A percentile compares a stretch with the other conserved stretches of the same genome.
Evolutionary conservation across 805 yeast genomes (phyloP).

Genomic region (Spathaspora hagerdaliae): DNA sequence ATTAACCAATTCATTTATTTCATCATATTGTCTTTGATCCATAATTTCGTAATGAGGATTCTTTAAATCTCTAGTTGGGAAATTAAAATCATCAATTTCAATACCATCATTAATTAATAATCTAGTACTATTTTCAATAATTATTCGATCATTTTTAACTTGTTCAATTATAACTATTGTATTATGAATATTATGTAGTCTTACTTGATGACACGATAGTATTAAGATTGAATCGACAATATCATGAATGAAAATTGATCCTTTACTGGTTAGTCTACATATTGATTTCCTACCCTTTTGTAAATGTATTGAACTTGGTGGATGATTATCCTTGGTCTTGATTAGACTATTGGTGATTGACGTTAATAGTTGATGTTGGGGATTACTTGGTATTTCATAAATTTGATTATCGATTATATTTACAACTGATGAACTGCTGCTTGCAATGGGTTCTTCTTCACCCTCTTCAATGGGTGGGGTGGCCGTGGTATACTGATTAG

Average conservation of each 20-base stretch:
- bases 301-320: constrained; percentile 19
- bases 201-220: constrained; percentile 25
- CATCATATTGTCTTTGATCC: neutral
- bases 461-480: neutral
- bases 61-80: constrained; percentile 13
- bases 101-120: constrained; percentile 7
- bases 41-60: constrained; percentile 7
- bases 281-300: constrained; percentile 12
- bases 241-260: constrained; percentile 28
- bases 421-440: neutral
- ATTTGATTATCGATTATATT: neutral
- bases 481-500: neutral
- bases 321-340: neutral
- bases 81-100: constrained; percentile 28
- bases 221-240: constrained; percentile 13
- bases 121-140: constrained; percentile 26
- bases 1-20: neutral
- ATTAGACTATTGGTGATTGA: neutral
- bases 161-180: constrained; percentile 13
- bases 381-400: neutral
- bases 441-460: too few relatives aligned
- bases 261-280: constrained; percentile 17
- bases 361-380: constrained; percentile 2
- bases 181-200: constrained; percentile 21
- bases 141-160: constrained; percentile 19